phyloP scores from a whole-genome alignment of 139 green algal species.

The Spirogloea muscicola region DNA sequence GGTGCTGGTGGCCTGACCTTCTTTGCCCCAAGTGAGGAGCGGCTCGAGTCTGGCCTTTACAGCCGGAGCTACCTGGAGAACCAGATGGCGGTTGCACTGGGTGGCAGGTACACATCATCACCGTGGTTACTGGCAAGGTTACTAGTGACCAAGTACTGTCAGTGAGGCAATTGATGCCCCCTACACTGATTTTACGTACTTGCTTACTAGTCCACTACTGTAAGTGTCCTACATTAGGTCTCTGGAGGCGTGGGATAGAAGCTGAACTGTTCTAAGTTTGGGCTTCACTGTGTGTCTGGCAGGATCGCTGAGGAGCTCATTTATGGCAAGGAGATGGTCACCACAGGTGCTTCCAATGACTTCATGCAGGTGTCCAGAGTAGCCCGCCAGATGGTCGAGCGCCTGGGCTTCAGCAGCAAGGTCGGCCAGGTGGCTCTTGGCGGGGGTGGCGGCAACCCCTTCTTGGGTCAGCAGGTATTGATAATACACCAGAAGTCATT shows the following conservation, averaged over 20 bases:
- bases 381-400: constrained; percentile 87
- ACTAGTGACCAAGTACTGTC: no score
- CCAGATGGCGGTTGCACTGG: constrained; percentile 67
- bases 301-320: constrained; percentile 99
- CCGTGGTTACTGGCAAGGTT: no score
- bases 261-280: no score
- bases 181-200: no score
- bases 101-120: constrained; percentile 33
- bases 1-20: constrained; percentile 88
- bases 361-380: constrained; percentile 86
- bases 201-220: no score
- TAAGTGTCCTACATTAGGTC: no score
- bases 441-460: constrained; percentile 63
- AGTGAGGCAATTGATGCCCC: no score
- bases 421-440: constrained; percentile 87
- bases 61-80: constrained; percentile 52
- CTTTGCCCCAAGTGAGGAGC: constrained; percentile 78
- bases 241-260: no score
- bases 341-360: constrained; percentile 86
- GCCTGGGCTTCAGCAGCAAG: constrained; percentile 88
- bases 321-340: constrained; percentile 94
- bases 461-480: constrained; percentile 82
- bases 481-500: no score
- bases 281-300: no score
- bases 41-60: constrained; percentile 68